These are phyloP conservation scores for Cymbopogon citratus DNA, from an alignment of 176 grass and related monocot genomes.

Conservation along the genomic window DNA sequence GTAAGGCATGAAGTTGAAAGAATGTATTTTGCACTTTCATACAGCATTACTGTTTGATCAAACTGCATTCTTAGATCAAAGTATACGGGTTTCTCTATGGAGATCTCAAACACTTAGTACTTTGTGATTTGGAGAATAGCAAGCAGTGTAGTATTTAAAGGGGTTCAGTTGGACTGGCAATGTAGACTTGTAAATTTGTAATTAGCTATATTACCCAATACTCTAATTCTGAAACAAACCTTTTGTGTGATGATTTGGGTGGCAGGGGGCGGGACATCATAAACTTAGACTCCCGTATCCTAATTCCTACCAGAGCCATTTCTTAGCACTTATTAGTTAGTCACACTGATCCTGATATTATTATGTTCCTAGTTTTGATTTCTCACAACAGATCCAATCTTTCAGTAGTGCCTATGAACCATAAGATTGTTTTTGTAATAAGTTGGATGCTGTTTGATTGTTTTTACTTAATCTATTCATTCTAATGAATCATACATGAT, in stretches of 20 bases:
- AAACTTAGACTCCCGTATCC: not conserved
- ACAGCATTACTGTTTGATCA: not conserved
- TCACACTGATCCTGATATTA: not conserved
- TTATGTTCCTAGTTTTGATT: not conserved
- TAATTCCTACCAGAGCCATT: not conserved
- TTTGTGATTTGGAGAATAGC: not conserved
- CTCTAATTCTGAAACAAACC: not conserved
- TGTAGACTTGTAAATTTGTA: not conserved
- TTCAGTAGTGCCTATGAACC: not conserved
- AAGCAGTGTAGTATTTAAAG: not conserved
- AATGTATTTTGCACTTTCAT: not conserved
- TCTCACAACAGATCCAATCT: not conserved
- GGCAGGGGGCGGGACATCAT: not conserved
- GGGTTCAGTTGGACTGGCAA: not conserved
- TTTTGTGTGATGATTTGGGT: not conserved
- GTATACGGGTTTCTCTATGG: not conserved
- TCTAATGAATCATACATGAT: not conserved
- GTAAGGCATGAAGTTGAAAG: not conserved
- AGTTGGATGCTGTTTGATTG: not conserved
- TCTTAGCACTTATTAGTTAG: not conserved
- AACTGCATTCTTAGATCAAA: not conserved
- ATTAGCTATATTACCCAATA: not conserved
- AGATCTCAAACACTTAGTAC: not conserved
- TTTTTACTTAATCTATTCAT: not conserved
- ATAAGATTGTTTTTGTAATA: not conserved